Conservation (phyloP, 495 filamentous ascomycete genomes). For the Penicillium pancosmium region DNA sequence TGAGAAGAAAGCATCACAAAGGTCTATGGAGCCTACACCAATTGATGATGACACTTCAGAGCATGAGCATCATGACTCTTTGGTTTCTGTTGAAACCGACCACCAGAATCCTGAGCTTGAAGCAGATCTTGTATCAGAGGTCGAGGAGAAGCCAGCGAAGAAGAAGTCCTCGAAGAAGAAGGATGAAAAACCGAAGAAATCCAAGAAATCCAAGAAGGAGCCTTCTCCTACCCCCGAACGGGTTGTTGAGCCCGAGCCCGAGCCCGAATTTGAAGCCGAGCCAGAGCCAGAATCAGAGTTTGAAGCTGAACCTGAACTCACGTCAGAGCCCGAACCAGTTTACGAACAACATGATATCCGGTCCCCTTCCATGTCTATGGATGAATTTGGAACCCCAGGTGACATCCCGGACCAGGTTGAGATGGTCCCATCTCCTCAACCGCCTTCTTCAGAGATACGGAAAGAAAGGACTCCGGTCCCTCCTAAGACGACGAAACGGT, state of each 20-base stretch:
- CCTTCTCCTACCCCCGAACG: slow-evolving; percentile 11
- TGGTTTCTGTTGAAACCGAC: background rate
- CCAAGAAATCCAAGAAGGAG: slow-evolving; percentile 49
- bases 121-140: slow-evolving; percentile 29
- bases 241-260: background rate
- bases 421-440: slow-evolving; percentile 25
- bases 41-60: slow-evolving; percentile 25
- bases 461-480: slow-evolving; percentile 38
- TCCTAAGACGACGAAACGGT: slow-evolving; percentile 47
- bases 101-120: slow-evolving; percentile 10
- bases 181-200: slow-evolving; percentile 47
- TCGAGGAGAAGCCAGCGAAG: slow-evolving; percentile 32
- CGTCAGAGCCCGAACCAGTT: slow-evolving; percentile 5
- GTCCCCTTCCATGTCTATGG: slow-evolving; percentile 23
- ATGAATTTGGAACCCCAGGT: slow-evolving; percentile 24
- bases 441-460: slow-evolving; percentile 23
- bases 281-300: slow-evolving; percentile 22
- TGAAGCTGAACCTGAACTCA: slow-evolving; percentile 1
- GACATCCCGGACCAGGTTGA: slow-evolving; percentile 32
- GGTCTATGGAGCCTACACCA: slow-evolving; percentile 32
- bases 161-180: slow-evolving; percentile 42
- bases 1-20: slow-evolving; percentile 28
- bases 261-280: slow-evolving; percentile 21
- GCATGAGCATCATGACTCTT: background rate
- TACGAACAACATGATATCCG: slow-evolving; percentile 7